Evolutionary conservation across 495 filamentous ascomycete species (phyloP).

Genomic region (Podospora pseudoanserina): DNA sequence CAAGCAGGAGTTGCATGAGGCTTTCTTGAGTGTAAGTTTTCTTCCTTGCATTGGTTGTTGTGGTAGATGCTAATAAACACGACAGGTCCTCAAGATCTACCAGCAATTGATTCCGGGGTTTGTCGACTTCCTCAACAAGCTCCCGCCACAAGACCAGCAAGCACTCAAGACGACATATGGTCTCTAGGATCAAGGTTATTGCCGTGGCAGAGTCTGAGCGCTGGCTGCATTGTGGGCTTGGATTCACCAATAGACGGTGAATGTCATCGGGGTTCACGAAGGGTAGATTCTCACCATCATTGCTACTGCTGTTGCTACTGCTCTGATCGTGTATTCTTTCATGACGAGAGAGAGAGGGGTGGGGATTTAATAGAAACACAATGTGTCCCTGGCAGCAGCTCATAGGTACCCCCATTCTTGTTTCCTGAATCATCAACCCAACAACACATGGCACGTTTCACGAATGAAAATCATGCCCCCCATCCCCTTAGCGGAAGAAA

Average conservation of each 20-base stretch:
- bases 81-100: slow-evolving; percentile 75
- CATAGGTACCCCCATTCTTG: not conserved
- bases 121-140: slow-evolving; percentile 67
- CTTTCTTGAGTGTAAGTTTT: slow-evolving; percentile 43
- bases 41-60: not conserved
- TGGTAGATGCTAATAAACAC: not conserved
- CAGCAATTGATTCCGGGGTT: slow-evolving; percentile 83
- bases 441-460: not conserved
- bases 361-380: not conserved
- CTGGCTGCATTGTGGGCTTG: not conserved
- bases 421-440: not conserved
- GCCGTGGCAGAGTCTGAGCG: not conserved
- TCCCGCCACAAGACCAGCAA: slow-evolving; percentile 60
- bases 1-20: slow-evolving; percentile 45
- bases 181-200: slow-evolving; percentile 4
- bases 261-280: not conserved
- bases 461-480: too few relatives aligned
- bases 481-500: not conserved
- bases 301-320: slow-evolving; percentile 1
- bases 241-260: not conserved
- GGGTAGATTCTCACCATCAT: not conserved
- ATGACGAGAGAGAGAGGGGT: not conserved
- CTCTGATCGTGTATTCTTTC: not conserved
- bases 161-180: slow-evolving; percentile 42
- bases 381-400: not conserved